Base-by-base conservation (phyloP, 2,329 filamentous ascomycete species). In the Lecanosticta acicola region DNA sequence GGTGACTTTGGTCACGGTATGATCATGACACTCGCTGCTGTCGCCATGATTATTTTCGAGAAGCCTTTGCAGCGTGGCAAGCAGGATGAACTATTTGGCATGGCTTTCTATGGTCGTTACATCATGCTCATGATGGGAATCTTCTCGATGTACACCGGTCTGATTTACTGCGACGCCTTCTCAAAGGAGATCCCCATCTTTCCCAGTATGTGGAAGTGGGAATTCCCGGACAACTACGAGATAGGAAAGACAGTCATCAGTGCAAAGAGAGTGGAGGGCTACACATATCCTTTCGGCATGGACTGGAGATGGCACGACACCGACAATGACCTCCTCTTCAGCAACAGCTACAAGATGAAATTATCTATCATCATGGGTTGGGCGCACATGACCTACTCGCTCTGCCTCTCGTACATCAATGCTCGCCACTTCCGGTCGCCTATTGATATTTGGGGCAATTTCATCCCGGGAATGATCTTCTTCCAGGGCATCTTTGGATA, bases 271-370 rank as follows among this genome's bases (percentile, higher is more conserved):
- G 64, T 94, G 59, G 72, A 80, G 39, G 78, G 78, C 48, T 90
- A 96, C 70, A 84, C 89, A 41, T 98, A 96, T 67, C 91, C 94
- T 13, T 95, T 98, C 63, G 93, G 93, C 57, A 72, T 98, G 50
- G 93, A 98, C 65, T 95, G 84, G 83, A 86, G 84, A 63, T 98
- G 93, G 93, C 94, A 98, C 66, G 89, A 85, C 49, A 85, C 89
- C 10, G 91, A 97, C 61, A 98, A 98, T 62, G 85, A 94, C 50
- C 77, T 98, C 16, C 79, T 98, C 40, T 98, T 98, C 73, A 85
- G 81, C 67, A 98, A 98, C 84, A 94, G 87, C 70, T 94, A 93
- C 79, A 98, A 98, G 83, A 98, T 98, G 93, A 98, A 98, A 77
- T 86, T 98, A 71, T 94, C 87, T 74, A 96, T 98, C 65, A 80